Percentiles rank a stretch among this genome's conserved stretches.
Conservation (phyloP, 306 rosid species). For the Purshia tridentata region DNA sequence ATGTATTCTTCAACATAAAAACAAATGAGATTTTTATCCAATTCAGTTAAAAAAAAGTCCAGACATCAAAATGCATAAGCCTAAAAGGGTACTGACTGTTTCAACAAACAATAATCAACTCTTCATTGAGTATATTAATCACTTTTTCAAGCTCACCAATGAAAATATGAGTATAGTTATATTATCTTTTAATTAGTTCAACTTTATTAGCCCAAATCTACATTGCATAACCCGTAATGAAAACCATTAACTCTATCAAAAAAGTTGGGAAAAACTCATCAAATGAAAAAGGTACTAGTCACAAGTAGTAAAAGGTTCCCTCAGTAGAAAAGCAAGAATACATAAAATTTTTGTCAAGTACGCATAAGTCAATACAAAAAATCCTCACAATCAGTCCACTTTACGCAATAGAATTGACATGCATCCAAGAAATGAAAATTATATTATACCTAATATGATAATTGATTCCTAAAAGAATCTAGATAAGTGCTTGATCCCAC, state of each 20-base stretch:
- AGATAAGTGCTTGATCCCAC: no score
- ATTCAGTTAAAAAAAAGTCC: not conserved
- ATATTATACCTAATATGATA: no score
- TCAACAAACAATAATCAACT: slow-evolving; percentile 2
- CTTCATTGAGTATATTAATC: not conserved
- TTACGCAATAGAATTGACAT: no score
- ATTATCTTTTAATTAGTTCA: not conserved
- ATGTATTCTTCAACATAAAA: not conserved
- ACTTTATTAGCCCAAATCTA: not conserved
- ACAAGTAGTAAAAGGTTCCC: no score
- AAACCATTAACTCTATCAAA: not conserved
- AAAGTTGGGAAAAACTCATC: not conserved
- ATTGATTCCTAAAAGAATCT: no score
- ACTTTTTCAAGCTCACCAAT: not conserved
- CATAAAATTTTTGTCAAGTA: not conserved
- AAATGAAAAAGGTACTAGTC: not conserved
- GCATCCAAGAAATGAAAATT: no score
- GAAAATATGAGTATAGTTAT: not conserved
- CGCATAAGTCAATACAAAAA: not conserved
- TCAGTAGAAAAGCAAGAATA: not conserved
- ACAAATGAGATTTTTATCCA: not conserved
- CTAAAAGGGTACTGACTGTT: not conserved
- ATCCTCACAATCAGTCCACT: not conserved
- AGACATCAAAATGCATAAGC: not conserved
- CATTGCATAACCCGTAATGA: not conserved